Evolutionary conservation across 768 basidiomycete species (phyloP).

Genomic region (Chalciporus chontae): DNA sequence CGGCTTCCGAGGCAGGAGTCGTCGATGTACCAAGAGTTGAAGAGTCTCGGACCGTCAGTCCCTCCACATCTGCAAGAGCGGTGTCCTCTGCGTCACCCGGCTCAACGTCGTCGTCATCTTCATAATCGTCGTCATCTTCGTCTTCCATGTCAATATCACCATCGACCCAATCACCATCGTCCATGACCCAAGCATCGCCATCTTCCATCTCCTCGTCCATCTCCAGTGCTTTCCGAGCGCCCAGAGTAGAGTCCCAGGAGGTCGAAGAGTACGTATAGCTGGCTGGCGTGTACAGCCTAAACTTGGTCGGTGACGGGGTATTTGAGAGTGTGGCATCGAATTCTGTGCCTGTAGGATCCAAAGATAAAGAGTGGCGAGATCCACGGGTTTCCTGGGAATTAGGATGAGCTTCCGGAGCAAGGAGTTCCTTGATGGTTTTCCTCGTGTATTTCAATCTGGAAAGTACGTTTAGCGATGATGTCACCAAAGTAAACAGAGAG

Average conservation of each 20-base stretch:
- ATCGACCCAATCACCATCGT: slow-evolving; percentile 25
- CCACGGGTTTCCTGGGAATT: slow-evolving; percentile 1
- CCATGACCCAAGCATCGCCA: slow-evolving; percentile 18
- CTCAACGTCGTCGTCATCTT: slow-evolving; percentile 27
- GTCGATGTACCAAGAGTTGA: neutral
- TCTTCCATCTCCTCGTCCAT: slow-evolving; percentile 20
- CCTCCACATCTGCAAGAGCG: slow-evolving; percentile 13
- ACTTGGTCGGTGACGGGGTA: slow-evolving; percentile 20
- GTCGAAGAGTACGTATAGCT: slow-evolving; percentile 30
- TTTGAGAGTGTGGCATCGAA: neutral
- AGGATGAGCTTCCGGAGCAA: slow-evolving; percentile 25
- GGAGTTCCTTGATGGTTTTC: slow-evolving; percentile 32
- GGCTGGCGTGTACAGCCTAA: slow-evolving; percentile 31
- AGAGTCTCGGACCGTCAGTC: slow-evolving; percentile 7
- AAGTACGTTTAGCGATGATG: neutral
- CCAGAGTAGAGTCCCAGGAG: slow-evolving; percentile 15
- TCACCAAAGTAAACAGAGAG: neutral
- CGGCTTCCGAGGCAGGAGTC: neutral
- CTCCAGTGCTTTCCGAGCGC: slow-evolving; percentile 10
- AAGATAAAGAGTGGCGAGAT: neutral
- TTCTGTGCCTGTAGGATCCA: neutral
- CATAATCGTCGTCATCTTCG: slow-evolving; percentile 30
- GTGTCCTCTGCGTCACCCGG: slow-evolving; percentile 12
- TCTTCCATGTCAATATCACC: slow-evolving; percentile 31
- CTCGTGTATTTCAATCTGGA: slow-evolving; percentile 29